Base-by-base conservation (phyloP, 2,329 filamentous ascomycete genomes). In the Epichloe baconii region DNA sequence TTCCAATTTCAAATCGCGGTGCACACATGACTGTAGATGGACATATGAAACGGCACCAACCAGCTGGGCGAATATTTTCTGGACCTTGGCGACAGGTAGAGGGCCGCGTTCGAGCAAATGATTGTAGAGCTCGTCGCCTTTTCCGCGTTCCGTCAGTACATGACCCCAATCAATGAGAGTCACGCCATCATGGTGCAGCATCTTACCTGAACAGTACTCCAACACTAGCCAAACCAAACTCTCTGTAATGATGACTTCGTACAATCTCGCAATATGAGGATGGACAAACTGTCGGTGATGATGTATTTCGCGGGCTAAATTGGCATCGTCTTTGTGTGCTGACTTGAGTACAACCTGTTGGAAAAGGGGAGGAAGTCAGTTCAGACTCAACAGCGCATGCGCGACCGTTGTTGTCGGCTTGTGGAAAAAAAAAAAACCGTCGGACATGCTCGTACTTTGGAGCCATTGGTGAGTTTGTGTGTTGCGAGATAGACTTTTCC, bases 241-340 rank as follows among this genome's bases (percentile, higher is more conserved):
- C 70, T 98, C 93, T 2, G 93, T 98, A 55, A 98, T 90, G 61
- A 98, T 95, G 54, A 98, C 91, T 73, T 98, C 93, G 73, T 98
- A 97, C 21, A 98, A 75, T 48, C 93, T 81, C 44, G 93, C 90
- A 61, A 98, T 98, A 70, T 98, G 93, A 21, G 93, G 93, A 64
- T 98, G 93, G 57, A 95, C 79, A 68, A 98, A 96, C 68, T 98
- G 93, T 59, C 93, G 86, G 67, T 98, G 93, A 66, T 98, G 93
- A 68, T 98, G 93, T 60, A 98, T 98, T 68, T 98, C 93, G 60
- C 93, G 86, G 15, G 91, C 91, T 47, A 98, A 83, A 66, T 98
- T 98, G 50, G 88, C 82, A 68, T 98, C 93, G 64, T 90, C 85
- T 68, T 95, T 96, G 66, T 93, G 91, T 56, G 93, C 93, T 54